Conservation (phyloP, 345 rosid genomes). For the Kandelia obovata region DNA sequence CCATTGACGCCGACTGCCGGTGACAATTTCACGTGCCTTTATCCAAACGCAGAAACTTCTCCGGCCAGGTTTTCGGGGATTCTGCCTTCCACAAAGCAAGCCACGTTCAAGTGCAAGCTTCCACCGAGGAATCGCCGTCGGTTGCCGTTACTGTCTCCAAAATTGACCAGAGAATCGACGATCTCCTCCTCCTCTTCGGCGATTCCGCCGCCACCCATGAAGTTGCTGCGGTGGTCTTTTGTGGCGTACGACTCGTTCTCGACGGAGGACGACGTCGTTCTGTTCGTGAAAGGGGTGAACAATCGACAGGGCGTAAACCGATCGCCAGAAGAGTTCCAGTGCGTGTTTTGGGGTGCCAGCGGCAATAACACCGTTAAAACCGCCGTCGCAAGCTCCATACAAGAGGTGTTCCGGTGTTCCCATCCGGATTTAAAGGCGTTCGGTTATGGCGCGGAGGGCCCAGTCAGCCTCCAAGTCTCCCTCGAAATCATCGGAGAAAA, state of each 20-base stretch:
- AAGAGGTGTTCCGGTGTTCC: constrained; percentile 76
- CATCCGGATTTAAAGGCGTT: constrained; percentile 43
- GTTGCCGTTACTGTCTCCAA: constrained; percentile 49
- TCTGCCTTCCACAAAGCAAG: constrained; percentile 47
- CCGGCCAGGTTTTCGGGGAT: constrained; percentile 49
- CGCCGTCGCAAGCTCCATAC: constrained; percentile 64
- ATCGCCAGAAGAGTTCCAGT: constrained; percentile 43
- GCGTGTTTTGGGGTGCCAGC: constrained; percentile 54
- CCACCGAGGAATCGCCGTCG: constrained; percentile 48
- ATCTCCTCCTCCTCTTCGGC: constrained; percentile 6
- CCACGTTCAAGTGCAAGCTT: constrained; percentile 52
- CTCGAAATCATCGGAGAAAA: constrained; percentile 41
- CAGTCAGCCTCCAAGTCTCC: constrained; percentile 35
- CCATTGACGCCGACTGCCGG: not conserved
- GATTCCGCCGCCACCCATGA: constrained; percentile 18
- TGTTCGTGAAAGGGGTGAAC: constrained; percentile 74
- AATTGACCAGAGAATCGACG: constrained; percentile 22
- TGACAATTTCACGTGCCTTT: constrained; percentile 40
- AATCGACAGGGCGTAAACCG: constrained; percentile 51
- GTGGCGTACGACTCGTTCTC: constrained; percentile 74
- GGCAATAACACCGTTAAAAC: constrained; percentile 39
- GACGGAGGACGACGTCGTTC: constrained; percentile 61
- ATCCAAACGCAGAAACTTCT: constrained; percentile 48
- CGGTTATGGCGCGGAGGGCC: constrained; percentile 8
- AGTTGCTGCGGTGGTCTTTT: constrained; percentile 45